phyloP scores from a whole-genome alignment of 345 rosid genomes.

The Physaria fendleri region DNA sequence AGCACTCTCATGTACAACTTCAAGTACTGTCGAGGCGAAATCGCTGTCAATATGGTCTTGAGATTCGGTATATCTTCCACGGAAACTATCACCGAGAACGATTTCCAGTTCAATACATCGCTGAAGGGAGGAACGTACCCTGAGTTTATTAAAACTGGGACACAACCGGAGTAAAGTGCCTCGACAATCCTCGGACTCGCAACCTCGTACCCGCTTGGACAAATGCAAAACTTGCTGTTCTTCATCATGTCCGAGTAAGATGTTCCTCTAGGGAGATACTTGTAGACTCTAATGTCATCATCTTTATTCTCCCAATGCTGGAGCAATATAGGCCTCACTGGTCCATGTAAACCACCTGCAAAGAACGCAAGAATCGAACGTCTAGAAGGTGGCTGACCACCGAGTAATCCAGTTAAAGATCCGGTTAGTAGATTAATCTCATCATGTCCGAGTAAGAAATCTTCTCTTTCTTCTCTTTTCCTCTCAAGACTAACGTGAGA shows the following conservation, averaged over 20 bases:
- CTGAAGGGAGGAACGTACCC: slow-evolving; percentile 85
- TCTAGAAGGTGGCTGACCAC: slow-evolving; percentile 73
- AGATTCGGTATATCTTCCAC: slow-evolving; percentile 64
- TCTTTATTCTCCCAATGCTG: slow-evolving; percentile 85
- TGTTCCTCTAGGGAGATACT: slow-evolving; percentile 65
- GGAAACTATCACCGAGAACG: slow-evolving; percentile 61
- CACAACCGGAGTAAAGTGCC: slow-evolving; percentile 81
- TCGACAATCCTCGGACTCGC: slow-evolving; percentile 84
- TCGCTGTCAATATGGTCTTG: slow-evolving; percentile 51
- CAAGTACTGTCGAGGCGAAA: slow-evolving; percentile 69
- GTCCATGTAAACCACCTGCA: slow-evolving; percentile 94
- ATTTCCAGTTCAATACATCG: slow-evolving; percentile 75
- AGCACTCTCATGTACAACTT: slow-evolving; percentile 75
- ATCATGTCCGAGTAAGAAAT: too few relatives aligned
- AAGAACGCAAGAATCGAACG: slow-evolving; percentile 82
- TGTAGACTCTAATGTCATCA: slow-evolving; percentile 51
- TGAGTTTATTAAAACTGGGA: slow-evolving; percentile 75
- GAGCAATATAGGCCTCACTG: slow-evolving; percentile 72
- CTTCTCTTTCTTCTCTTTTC: too few relatives aligned
- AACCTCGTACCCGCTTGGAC: slow-evolving; percentile 94
- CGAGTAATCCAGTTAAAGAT: slow-evolving; percentile 45
- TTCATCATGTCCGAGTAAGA: slow-evolving; percentile 72
- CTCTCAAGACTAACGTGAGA: too few relatives aligned
- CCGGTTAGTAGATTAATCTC: slow-evolving; percentile 75
- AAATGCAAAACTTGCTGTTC: slow-evolving; percentile 71